A percentile compares a stretch with the other conserved stretches of the same genome.
phyloP scores from a whole-genome alignment of 2,329 filamentous ascomycete species.

The Botrytis squamosa region DNA sequence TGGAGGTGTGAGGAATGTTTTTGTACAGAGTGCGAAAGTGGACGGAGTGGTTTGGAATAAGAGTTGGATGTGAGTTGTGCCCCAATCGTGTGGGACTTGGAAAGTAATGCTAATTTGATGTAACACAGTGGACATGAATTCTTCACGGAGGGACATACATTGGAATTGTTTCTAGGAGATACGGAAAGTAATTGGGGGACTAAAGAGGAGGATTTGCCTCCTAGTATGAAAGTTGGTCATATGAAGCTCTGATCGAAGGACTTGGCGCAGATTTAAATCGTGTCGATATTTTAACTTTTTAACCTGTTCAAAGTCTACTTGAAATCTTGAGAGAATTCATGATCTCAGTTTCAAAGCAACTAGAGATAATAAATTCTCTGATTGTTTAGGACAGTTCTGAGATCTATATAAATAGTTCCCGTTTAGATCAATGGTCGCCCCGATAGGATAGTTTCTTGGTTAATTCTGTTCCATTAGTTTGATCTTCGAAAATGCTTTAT shows the following conservation, averaged over 20 bases:
- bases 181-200: slow-evolving; percentile 66
- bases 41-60: slow-evolving; percentile 58
- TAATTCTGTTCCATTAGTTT: too few species aligned
- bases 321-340: not conserved
- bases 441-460: too few species aligned
- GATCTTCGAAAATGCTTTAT: too few species aligned
- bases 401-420: not conserved
- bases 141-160: slow-evolving; percentile 60
- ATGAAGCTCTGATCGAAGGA: not conserved
- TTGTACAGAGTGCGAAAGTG: slow-evolving; percentile 62
- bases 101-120: not conserved
- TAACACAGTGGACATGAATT: slow-evolving; percentile 54
- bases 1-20: slow-evolving; percentile 54
- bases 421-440: not conserved
- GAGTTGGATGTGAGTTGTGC: slow-evolving; percentile 55
- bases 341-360: not conserved
- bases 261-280: not conserved
- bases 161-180: slow-evolving; percentile 60
- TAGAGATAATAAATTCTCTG: not conserved
- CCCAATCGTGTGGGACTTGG: not conserved
- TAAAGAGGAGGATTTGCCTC: slow-evolving; percentile 56
- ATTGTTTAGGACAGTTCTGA: not conserved
- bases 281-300: not conserved
- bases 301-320: not conserved
- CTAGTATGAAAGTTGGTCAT: slow-evolving; percentile 43